A percentile compares a stretch with the other conserved stretches of the same genome.
phyloP scores from a whole-genome alignment of 345 rosid species.

The Turritis glabra region DNA sequence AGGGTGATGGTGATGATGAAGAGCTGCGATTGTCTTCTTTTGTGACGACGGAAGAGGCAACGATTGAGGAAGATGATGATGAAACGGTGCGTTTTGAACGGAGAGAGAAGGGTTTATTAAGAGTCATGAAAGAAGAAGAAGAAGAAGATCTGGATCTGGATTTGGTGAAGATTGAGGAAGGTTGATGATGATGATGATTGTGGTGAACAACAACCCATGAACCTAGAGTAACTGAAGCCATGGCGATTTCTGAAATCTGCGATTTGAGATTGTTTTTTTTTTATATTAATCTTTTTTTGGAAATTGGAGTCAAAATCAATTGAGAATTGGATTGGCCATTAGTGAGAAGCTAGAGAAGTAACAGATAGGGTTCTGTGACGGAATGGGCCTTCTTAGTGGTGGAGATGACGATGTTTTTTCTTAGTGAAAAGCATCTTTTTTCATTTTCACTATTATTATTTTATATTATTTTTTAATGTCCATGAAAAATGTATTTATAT shows the following conservation, averaged over 20 bases:
- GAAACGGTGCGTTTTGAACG: constrained; percentile 33
- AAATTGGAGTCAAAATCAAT: constrained; percentile 18
- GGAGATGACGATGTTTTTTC: constrained; percentile 18
- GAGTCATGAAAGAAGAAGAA: constrained; percentile 35
- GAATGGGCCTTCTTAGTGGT: constrained; percentile 34
- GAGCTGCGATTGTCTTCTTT: constrained; percentile 40
- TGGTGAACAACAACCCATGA: constrained; percentile 49
- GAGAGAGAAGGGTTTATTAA: constrained; percentile 8
- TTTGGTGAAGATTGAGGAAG: constrained; percentile 26
- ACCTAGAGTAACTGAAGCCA: constrained; percentile 57
- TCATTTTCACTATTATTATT: background rate
- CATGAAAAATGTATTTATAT: background rate
- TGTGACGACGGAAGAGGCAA: constrained; percentile 55
- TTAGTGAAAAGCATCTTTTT: background rate
- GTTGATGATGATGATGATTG: too few relatives aligned
- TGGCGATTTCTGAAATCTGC: constrained; percentile 17
- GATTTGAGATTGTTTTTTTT: background rate
- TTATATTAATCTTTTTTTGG: background rate
- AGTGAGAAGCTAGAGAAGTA: background rate
- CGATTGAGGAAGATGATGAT: constrained; percentile 33
- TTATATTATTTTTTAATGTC: background rate
- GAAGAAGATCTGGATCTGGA: constrained; percentile 46
- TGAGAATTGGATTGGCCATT: constrained; percentile 14
- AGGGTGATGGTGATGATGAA: background rate
- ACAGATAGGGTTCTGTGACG: constrained; percentile 26